phyloP scores from a whole-genome alignment of 805 yeast species.

The Candida adriatica region DNA sequence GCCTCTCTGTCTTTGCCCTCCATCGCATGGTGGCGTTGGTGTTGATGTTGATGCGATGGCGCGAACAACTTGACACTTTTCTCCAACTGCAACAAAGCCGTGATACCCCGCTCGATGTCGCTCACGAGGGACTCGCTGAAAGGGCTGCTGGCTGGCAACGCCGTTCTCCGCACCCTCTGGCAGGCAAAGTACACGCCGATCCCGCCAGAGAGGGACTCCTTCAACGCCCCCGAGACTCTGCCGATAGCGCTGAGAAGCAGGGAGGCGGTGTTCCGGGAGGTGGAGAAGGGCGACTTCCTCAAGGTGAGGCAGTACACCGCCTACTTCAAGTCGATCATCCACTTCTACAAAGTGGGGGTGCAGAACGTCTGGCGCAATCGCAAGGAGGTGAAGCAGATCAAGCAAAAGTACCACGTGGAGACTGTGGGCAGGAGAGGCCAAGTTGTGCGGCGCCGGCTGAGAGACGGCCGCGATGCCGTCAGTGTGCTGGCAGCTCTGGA shows the following conservation, averaged over 20 bases:
- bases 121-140: too few relatives aligned
- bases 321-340: slow-evolving; percentile 38
- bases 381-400: slow-evolving; percentile 23
- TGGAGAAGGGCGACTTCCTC: slow-evolving; percentile 20
- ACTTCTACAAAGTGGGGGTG: slow-evolving; percentile 54
- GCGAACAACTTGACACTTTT: too few relatives aligned
- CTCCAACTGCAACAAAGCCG: too few relatives aligned
- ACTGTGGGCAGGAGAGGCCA: slow-evolving; percentile 14
- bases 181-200: slow-evolving; percentile 1
- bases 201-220: slow-evolving; percentile 5
- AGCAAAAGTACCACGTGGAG: slow-evolving; percentile 23
- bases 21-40: slow-evolving; percentile 9
- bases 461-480: slow-evolving; percentile 31
- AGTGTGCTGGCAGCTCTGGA: slow-evolving; percentile 31
- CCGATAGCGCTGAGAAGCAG: slow-evolving; percentile 26
- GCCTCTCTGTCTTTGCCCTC: slow-evolving; percentile 13
- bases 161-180: slow-evolving; percentile 11
- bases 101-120: too few relatives aligned
- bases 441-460: slow-evolving; percentile 22
- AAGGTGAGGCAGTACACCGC: slow-evolving; percentile 33
- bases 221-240: slow-evolving; percentile 27
- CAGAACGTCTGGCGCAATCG: slow-evolving; percentile 45
- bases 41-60: too few relatives aligned
- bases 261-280: slow-evolving; percentile 23
- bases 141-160: too few relatives aligned